phyloP scores from a whole-genome alignment of 192 early-diverging fungal species.

The Allomyces javanicus region DNA sequence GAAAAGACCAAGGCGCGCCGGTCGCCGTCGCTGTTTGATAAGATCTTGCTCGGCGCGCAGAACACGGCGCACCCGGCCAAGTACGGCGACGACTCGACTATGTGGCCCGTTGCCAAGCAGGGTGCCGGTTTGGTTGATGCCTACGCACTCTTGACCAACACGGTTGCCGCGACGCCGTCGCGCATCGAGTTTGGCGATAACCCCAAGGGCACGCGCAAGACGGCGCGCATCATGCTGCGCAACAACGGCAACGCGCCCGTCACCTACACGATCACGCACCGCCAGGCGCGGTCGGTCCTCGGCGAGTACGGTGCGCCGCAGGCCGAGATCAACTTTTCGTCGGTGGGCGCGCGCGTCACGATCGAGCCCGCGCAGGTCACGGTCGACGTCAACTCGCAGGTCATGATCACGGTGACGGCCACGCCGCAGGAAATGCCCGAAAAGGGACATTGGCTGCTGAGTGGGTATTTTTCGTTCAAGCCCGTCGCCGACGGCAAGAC shows the following conservation, averaged over 20 bases:
- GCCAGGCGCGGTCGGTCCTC: conserved; percentile 11
- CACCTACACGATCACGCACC: conserved; percentile 13
- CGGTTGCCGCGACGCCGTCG: conserved; percentile 16
- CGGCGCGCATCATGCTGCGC: conserved; percentile 14
- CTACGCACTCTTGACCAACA: conserved; percentile 15
- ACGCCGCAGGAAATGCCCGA: background rate
- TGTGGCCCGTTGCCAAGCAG: conserved; percentile 10
- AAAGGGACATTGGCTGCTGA: background rate
- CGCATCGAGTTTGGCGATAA: conserved; percentile 30
- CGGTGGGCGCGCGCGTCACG: background rate
- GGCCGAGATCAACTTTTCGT: background rate
- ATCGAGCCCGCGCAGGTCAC: background rate
- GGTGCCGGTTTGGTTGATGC: conserved; percentile 34
- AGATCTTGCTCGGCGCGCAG: conserved; percentile 1
- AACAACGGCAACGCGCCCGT: conserved; percentile 15
- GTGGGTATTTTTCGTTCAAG: background rate
- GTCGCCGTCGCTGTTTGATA: background rate
- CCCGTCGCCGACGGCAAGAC: background rate
- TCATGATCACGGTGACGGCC: too few species aligned
- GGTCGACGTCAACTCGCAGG: too few species aligned
- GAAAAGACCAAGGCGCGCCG: conserved; percentile 3
- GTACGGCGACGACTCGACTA: conserved; percentile 6
- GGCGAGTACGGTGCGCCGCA: conserved; percentile 10
- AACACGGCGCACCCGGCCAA: conserved; percentile 13
- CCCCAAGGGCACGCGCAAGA: background rate